phyloP scores from a whole-genome alignment of 169 alveolate genomes.

The Plasmodium malariae region DNA sequence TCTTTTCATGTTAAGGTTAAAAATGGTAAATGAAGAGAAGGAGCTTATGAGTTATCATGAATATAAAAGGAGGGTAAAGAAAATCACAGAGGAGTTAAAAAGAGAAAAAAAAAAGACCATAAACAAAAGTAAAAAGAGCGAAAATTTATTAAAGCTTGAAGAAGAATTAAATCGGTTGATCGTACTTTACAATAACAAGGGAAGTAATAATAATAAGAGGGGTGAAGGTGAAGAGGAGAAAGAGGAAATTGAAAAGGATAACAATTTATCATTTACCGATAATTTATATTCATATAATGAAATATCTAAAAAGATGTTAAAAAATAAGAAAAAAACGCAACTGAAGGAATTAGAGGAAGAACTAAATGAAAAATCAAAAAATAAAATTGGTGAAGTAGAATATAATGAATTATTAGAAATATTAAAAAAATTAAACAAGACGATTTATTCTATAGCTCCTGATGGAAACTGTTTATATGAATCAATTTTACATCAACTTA shows the following conservation, averaged over 20 bases:
- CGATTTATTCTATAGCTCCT: slow-evolving; percentile 57
- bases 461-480: slow-evolving; percentile 74
- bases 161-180: slow-evolving; percentile 46
- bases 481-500: slow-evolving; percentile 71
- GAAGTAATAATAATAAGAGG: not conserved
- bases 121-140: slow-evolving; percentile 41
- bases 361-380: slow-evolving; percentile 35
- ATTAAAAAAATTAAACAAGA: slow-evolving; percentile 34
- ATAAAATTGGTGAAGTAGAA: slow-evolving; percentile 43
- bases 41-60: slow-evolving; percentile 42
- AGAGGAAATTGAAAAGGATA: not conserved
- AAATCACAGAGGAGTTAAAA: slow-evolving; percentile 65
- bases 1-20: not conserved
- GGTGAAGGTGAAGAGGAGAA: not conserved
- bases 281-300: slow-evolving; percentile 29
- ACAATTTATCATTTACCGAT: not conserved
- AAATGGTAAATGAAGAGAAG: slow-evolving; percentile 16
- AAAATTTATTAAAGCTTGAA: slow-evolving; percentile 38
- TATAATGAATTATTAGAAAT: slow-evolving; percentile 26
- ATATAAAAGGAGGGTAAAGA: slow-evolving; percentile 49
- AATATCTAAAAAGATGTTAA: slow-evolving; percentile 35
- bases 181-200: slow-evolving; percentile 24
- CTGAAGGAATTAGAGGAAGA: slow-evolving; percentile 41
- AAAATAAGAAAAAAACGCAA: slow-evolving; percentile 47
- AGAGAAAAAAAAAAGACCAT: slow-evolving; percentile 59